Evolutionary conservation across 306 rosid species (phyloP), one percentile per base, ranked within the genome.

Genomic region (Trichosanthes truncata): DNA sequence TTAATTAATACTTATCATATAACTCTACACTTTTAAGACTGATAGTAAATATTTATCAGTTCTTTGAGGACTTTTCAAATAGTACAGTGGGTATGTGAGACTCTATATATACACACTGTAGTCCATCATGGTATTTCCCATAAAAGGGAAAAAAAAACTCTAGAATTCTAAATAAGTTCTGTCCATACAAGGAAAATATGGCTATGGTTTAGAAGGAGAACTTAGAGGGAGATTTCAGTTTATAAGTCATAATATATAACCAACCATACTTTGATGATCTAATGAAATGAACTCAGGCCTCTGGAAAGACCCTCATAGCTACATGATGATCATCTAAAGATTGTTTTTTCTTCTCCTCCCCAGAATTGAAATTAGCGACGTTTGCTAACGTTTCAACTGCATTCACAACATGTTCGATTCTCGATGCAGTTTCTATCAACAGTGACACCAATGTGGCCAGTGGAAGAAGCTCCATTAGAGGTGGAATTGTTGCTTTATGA

Each of bases 321-420:
- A 63, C 73, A 21, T 67, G 45, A 78, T 68, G 81, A 15, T 79
- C 60, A 49, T 71, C 77, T 7, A 4, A 71, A 71, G 38, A 13
- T 8, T 38, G 38, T 5, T 71, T 6, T 67, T 78, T 85, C 60
- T 69, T 79, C 71, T 29, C 52, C 33, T 29, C 63, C 5, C 40
- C 59, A 0, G 15, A 46, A 48, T 26, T 23, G 74, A 82, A 90
- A 7, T 75, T 38, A 26, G 93, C 97, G 60, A 82, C 81, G 4
- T 81, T 78, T 4, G 93, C 92, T 0, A 95, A 81, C 36, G 89
- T 89, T 62, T 86, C 87, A 18, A 91, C 96, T 12, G 77, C 81
- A 60, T 81, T 78, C 5, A 90, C 97, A 61, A 91, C 84, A 78
- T 49, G 87, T 85, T 95, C 87, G 23, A 93, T 88, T 67, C 97